phyloP scores from a whole-genome alignment of 2,329 filamentous ascomycete species.

The Fusarium staphyleae region DNA sequence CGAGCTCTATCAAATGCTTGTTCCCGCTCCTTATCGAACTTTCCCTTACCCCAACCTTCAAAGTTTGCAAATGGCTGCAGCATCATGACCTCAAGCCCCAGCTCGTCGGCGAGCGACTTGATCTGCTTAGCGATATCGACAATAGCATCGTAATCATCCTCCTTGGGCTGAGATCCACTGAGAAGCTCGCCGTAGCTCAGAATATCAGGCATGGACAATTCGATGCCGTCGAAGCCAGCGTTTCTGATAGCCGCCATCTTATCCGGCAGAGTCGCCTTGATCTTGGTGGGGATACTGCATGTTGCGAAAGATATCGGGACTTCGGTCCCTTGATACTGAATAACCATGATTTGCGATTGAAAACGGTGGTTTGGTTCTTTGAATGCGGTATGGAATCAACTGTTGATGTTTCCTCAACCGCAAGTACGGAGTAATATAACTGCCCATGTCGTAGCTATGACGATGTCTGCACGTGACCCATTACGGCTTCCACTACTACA shows the following conservation, averaged over 20 bases:
- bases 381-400: too few species aligned
- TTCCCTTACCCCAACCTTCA: conserved; percentile 70
- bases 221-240: conserved; percentile 72
- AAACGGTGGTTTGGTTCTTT: too few species aligned
- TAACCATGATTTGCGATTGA: conserved; percentile 9
- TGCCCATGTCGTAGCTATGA: too few species aligned
- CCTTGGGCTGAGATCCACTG: conserved; percentile 57
- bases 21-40: conserved; percentile 59
- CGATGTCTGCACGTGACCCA: too few species aligned
- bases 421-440: too few species aligned
- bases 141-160: conserved; percentile 67
- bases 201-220: conserved; percentile 78
- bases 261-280: conserved; percentile 60
- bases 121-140: conserved; percentile 62
- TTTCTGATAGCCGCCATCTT: conserved; percentile 69
- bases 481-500: too few species aligned
- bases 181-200: conserved; percentile 64
- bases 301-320: conserved; percentile 55
- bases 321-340: conserved; percentile 5
- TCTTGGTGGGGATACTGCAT: conserved; percentile 59
- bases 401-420: too few species aligned
- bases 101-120: conserved; percentile 59
- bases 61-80: conserved; percentile 80
- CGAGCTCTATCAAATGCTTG: conserved; percentile 68
- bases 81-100: conserved; percentile 69